phyloP scores from a whole-genome alignment of 768 basidiomycete genomes.

The Boletus huronensis region DNA sequence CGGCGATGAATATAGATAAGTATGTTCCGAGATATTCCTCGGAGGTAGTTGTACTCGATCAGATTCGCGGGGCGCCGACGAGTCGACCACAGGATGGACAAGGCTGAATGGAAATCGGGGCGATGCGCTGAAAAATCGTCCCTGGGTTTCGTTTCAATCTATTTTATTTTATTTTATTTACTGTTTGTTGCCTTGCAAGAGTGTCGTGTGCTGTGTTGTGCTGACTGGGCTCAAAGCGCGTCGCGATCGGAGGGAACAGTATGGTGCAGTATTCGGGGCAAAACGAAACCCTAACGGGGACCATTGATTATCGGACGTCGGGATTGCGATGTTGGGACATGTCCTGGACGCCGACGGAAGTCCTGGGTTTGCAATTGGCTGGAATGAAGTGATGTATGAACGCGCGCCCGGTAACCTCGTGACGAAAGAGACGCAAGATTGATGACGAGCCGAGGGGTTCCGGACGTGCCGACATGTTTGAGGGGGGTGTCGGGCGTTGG shows the following conservation, averaged over 20 bases:
- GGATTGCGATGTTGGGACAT: not conserved
- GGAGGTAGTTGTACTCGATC: slow-evolving; percentile 3
- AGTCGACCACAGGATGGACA: not conserved
- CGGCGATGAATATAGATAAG: slow-evolving; percentile 6
- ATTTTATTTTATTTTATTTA: not conserved
- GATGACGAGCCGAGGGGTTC: not conserved
- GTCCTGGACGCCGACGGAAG: not conserved
- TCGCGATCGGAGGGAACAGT: not conserved
- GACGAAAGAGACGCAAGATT: not conserved
- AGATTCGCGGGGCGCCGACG: not conserved
- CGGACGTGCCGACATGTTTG: slow-evolving; percentile 6
- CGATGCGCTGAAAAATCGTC: not conserved
- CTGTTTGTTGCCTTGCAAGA: not conserved
- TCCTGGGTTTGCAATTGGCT: not conserved
- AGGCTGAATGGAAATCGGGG: slow-evolving; percentile 5
- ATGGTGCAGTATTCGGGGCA: not conserved
- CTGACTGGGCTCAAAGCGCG: not conserved
- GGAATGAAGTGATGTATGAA: not conserved
- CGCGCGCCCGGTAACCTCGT: not conserved
- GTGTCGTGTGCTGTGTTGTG: not conserved
- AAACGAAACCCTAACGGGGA: slow-evolving; percentile 3
- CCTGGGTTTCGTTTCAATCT: not conserved
- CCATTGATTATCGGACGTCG: not conserved
- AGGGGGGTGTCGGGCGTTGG: not conserved
- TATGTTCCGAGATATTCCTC: not conserved